Conservation (phyloP, 2,329 filamentous ascomycete species). For the Colletotrichum costaricense region DNA sequence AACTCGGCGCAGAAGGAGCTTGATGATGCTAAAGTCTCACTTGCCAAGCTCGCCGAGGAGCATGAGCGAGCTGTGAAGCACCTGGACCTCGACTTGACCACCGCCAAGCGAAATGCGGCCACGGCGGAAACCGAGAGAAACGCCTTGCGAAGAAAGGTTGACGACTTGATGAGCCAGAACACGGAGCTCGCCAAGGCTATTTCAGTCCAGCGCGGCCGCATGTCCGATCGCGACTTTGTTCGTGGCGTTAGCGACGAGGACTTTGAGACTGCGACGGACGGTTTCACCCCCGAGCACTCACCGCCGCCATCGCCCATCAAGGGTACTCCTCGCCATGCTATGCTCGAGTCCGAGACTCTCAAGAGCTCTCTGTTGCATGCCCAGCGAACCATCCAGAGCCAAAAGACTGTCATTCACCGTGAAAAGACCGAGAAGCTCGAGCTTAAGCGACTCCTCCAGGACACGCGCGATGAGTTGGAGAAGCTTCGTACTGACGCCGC, state of each 20-base stretch:
- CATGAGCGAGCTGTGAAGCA: slow-evolving; percentile 81
- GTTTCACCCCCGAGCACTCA: slow-evolving; percentile 86
- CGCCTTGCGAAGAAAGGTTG: slow-evolving; percentile 85
- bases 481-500: slow-evolving; percentile 69
- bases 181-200: slow-evolving; percentile 89
- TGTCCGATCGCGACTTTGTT: slow-evolving; percentile 72
- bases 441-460: slow-evolving; percentile 93
- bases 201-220: slow-evolving; percentile 76
- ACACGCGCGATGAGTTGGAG: slow-evolving; percentile 91
- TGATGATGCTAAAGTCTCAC: slow-evolving; percentile 85
- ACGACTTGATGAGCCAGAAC: slow-evolving; percentile 89
- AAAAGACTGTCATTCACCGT: slow-evolving; percentile 93
- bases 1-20: slow-evolving; percentile 83
- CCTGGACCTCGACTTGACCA: slow-evolving; percentile 89
- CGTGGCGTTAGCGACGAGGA: slow-evolving; percentile 71
- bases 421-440: slow-evolving; percentile 99
- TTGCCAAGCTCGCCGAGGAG: slow-evolving; percentile 85
- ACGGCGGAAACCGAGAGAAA: slow-evolving; percentile 82
- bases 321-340: slow-evolving; percentile 87
- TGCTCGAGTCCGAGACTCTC: slow-evolving; percentile 94
- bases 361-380: slow-evolving; percentile 95
- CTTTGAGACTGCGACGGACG: slow-evolving; percentile 73
- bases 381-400: slow-evolving; percentile 94
- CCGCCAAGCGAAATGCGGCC: slow-evolving; percentile 82
- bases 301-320: slow-evolving; percentile 92